Evolutionary conservation across 1,284 basidiomycete species (phyloP).

Genomic region (Puccinia triticina): DNA sequence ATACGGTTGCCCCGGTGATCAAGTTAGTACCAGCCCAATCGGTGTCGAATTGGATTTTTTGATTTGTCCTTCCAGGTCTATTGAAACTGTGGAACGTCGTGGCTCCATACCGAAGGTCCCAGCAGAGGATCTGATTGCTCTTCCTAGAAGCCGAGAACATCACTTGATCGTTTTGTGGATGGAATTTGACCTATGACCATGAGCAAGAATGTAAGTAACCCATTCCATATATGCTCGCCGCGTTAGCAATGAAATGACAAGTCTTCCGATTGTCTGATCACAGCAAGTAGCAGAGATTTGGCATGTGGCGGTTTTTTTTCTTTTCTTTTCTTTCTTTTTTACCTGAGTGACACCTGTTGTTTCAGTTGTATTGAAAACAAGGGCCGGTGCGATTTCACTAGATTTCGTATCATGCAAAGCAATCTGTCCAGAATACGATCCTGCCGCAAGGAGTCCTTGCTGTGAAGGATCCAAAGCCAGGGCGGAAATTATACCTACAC

Average conservation of each 20-base stretch:
- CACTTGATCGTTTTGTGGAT: constrained; percentile 71
- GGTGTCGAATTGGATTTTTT: constrained; percentile 75
- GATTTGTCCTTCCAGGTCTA: constrained; percentile 68
- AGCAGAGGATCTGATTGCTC: constrained; percentile 69
- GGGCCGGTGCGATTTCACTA: constrained; percentile 57
- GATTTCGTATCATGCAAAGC: constrained; percentile 73
- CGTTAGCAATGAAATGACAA: not conserved
- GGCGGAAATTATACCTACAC: constrained; percentile 77
- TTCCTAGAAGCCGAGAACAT: constrained; percentile 78
- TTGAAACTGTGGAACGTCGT: constrained; percentile 64
- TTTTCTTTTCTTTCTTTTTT: too few species aligned
- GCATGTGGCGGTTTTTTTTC: too few species aligned
- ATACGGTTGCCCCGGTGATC: constrained; percentile 72
- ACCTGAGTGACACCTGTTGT: constrained; percentile 75
- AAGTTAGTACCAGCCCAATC: constrained; percentile 72
- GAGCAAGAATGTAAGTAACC: not conserved
- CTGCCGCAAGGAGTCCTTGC: constrained; percentile 74
- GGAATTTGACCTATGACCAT: constrained; percentile 71
- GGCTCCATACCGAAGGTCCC: constrained; percentile 73
- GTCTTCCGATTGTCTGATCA: not conserved
- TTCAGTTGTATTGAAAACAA: constrained; percentile 54
- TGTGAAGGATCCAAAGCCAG: constrained; percentile 74
- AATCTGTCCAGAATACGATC: constrained; percentile 68
- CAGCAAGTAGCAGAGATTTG: not conserved
- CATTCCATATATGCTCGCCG: not conserved